phyloP scores from a whole-genome alignment of 345 rosid genomes.

The Lepidium africanum region DNA sequence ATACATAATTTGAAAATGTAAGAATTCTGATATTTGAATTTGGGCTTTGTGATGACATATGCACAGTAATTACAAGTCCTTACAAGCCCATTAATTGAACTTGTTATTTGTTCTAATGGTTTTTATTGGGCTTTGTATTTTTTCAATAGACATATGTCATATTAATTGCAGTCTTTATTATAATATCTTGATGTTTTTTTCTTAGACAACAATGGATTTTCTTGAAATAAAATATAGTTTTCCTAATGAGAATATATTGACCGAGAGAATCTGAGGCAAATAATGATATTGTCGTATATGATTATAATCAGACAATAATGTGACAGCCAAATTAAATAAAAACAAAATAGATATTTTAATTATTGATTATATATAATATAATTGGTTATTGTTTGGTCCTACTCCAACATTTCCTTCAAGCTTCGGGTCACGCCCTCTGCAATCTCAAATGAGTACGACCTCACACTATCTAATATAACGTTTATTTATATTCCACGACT shows the following conservation, averaged over 20 bases:
- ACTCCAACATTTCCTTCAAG: slow-evolving; percentile 13
- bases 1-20: no score
- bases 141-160: background rate
- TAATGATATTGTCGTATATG: slow-evolving; percentile 26
- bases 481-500: background rate
- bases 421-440: slow-evolving; percentile 21
- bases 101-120: background rate
- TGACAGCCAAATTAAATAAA: slow-evolving; percentile 11
- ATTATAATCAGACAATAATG: slow-evolving; percentile 25
- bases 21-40: background rate
- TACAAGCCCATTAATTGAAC: background rate
- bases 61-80: background rate
- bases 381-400: slow-evolving; percentile 18
- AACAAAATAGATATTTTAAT: background rate
- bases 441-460: slow-evolving; percentile 9
- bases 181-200: background rate
- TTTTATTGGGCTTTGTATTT: background rate
- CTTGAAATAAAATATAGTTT: background rate
- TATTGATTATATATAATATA: background rate
- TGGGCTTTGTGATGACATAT: background rate
- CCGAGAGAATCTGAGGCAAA: slow-evolving; percentile 9
- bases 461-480: background rate
- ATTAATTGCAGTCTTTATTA: background rate
- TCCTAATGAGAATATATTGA: background rate
- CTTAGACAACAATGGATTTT: background rate